Conservation (phyloP, 345 rosid genomes). For the Durio zibethinus region DNA sequence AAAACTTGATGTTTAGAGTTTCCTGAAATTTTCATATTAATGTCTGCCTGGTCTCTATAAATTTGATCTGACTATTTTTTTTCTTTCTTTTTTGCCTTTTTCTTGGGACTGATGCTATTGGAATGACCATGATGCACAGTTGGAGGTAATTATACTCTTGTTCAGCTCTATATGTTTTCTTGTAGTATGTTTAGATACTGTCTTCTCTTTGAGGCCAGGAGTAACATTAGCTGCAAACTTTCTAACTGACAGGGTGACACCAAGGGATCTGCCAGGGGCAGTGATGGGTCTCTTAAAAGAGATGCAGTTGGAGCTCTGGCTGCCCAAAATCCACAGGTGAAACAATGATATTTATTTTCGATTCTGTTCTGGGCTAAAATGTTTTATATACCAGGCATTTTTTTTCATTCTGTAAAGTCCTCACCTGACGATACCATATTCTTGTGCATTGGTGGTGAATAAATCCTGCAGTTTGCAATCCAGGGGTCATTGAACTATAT, state of each 20-base stretch:
- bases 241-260: constrained; percentile 55
- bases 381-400: background rate
- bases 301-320: constrained; percentile 48
- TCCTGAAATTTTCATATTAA: background rate
- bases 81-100: background rate
- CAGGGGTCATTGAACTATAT: constrained; percentile 41
- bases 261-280: constrained; percentile 64
- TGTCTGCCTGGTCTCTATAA: background rate
- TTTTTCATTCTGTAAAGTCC: background rate
- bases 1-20: background rate
- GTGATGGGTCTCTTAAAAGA: constrained; percentile 54
- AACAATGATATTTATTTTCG: background rate
- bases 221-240: constrained; percentile 7
- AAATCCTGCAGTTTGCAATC: constrained; percentile 33
- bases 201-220: background rate
- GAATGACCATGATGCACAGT: constrained; percentile 28
- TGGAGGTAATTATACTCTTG: constrained; percentile 54
- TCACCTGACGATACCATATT: constrained; percentile 5
- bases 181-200: background rate
- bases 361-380: background rate
- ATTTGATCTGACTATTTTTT: background rate
- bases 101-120: constrained; percentile 6
- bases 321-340: constrained; percentile 33
- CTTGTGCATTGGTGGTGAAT: constrained; percentile 15
- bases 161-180: background rate